A percentile compares a stretch with the other conserved stretches of the same genome.
phyloP scores from a whole-genome alignment of 768 basidiomycete genomes.

The Podaxis sp. region DNA sequence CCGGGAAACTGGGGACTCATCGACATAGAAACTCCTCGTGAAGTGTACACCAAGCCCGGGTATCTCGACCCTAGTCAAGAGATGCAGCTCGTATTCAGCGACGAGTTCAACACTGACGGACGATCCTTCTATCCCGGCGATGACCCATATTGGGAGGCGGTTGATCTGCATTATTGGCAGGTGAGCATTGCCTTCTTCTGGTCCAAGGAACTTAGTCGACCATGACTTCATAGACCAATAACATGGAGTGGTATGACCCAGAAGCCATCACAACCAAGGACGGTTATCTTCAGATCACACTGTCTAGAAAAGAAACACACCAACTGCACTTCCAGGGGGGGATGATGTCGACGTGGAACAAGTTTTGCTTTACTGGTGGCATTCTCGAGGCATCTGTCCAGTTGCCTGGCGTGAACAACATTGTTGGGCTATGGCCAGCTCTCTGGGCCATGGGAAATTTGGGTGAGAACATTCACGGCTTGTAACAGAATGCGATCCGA shows the following conservation, averaged over 20 bases:
- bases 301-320: constrained; percentile 63
- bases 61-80: constrained; percentile 48
- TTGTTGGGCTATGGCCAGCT: constrained; percentile 75
- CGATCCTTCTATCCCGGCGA: constrained; percentile 85
- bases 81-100: constrained; percentile 76
- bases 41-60: constrained; percentile 48
- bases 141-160: constrained; percentile 89
- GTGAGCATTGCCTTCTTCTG: constrained; percentile 22
- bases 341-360: constrained; percentile 75
- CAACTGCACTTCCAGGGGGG: constrained; percentile 70
- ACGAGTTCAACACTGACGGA: constrained; percentile 81
- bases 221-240: constrained; percentile 44
- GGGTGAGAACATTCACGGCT: constrained; percentile 28
- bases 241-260: constrained; percentile 90
- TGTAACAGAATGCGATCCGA: constrained; percentile 1
- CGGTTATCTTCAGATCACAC: constrained; percentile 73
- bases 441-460: constrained; percentile 82
- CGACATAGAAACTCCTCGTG: constrained; percentile 68
- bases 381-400: constrained; percentile 65
- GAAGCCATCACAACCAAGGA: constrained; percentile 66
- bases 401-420: constrained; percentile 62
- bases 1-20: constrained; percentile 67
- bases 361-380: constrained; percentile 93
- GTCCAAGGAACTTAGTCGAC: background rate
- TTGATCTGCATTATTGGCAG: constrained; percentile 76